Conservation (phyloP, 208 protist genomes). For the Phytomonas francai region DNA sequence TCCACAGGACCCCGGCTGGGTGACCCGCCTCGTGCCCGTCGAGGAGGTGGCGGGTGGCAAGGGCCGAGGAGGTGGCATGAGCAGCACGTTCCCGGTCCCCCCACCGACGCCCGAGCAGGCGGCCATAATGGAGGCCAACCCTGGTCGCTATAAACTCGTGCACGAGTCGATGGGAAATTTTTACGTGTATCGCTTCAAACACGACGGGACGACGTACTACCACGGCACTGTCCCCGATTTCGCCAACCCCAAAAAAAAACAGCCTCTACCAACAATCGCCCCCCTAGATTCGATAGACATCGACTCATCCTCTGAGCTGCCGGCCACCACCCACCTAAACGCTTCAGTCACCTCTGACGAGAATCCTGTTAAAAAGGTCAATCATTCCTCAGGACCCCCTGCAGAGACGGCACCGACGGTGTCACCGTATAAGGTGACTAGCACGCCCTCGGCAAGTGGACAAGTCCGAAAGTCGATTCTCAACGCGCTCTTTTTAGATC, state of each 20-base stretch:
- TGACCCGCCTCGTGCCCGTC: conserved; percentile 19
- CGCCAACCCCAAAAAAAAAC: conserved; percentile 76
- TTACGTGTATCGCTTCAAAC: conserved; percentile 69
- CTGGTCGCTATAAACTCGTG: conserved; percentile 21
- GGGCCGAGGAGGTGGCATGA: neutral
- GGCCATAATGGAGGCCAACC: conserved; percentile 12
- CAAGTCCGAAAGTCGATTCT: neutral
- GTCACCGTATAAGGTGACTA: too few species aligned
- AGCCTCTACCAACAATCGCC: conserved; percentile 12
- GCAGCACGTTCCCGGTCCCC: conserved; percentile 11
- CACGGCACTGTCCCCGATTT: conserved; percentile 82
- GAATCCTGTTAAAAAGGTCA: too few species aligned
- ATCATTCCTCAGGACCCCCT: too few species aligned
- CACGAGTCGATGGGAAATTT: conserved; percentile 70
- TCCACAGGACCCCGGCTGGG: conserved; percentile 49
- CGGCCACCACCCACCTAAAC: too few species aligned
- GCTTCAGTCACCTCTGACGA: too few species aligned
- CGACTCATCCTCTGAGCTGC: too few species aligned
- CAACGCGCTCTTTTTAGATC: neutral
- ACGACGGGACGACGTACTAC: conserved; percentile 62
- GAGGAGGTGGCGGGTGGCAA: conserved; percentile 6
- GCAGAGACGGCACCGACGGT: too few species aligned
- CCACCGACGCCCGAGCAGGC: conserved; percentile 19
- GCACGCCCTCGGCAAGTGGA: neutral
- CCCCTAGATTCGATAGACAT: too few species aligned